A percentile compares a stretch with the other conserved stretches of the same genome.
These are phyloP conservation scores for Botrytis galanthina DNA, from an alignment of 2,329 filamentous ascomycete genomes.

Conservation along the genomic window DNA sequence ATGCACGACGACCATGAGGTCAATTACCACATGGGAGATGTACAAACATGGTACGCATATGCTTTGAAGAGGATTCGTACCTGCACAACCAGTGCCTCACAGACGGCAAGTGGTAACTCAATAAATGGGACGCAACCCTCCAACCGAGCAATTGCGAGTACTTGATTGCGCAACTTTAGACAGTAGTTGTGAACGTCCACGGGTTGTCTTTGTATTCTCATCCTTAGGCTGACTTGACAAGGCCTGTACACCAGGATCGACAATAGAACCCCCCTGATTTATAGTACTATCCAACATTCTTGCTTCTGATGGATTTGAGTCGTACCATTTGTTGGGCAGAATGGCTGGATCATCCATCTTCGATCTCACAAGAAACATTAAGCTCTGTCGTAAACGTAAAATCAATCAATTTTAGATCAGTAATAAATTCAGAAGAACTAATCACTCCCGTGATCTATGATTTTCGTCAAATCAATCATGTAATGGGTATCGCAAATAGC, in stretches of 20 bases:
- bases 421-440: neutral
- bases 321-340: neutral
- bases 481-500: slow-evolving; percentile 2
- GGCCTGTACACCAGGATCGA: neutral
- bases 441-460: neutral
- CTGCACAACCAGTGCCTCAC: neutral
- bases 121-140: too few relatives aligned
- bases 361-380: neutral
- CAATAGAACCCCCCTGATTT: neutral
- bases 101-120: neutral
- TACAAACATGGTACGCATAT: neutral
- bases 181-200: neutral
- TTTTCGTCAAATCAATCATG: neutral
- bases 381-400: neutral
- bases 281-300: neutral
- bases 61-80: too few relatives aligned
- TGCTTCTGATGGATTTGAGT: neutral
- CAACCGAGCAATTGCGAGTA: neutral
- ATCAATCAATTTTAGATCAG: neutral
- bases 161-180: neutral
- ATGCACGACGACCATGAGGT: neutral
- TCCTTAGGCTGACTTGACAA: neutral
- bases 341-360: neutral
- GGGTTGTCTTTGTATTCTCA: neutral
- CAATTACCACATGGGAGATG: neutral